Evolutionary conservation across 2,329 filamentous ascomycete genomes (phyloP).

Genomic region (Phoma sp.): DNA sequence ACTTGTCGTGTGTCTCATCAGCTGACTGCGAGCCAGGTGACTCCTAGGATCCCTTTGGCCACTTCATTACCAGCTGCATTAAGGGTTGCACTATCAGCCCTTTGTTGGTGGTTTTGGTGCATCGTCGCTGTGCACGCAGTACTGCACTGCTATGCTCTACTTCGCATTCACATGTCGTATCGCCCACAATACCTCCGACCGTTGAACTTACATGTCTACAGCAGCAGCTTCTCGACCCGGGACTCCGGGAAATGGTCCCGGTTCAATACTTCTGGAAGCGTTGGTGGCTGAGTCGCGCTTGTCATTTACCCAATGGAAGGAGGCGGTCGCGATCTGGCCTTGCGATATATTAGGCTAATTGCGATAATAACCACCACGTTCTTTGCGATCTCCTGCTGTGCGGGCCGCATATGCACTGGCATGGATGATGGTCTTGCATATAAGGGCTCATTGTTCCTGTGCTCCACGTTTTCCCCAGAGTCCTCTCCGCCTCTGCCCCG

Average conservation of each 20-base stretch:
- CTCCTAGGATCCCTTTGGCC: too few species aligned
- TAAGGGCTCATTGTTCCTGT: slow-evolving; percentile 18
- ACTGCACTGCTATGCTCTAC: too few species aligned
- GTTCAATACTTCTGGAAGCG: slow-evolving; percentile 21
- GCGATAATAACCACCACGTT: slow-evolving; percentile 18
- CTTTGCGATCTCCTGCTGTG: slow-evolving; percentile 22
- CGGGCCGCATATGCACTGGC: slow-evolving; percentile 18
- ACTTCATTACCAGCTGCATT: too few species aligned
- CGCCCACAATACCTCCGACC: too few species aligned
- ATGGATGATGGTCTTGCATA: slow-evolving; percentile 17
- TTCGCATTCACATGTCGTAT: too few species aligned
- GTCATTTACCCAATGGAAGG: slow-evolving; percentile 14
- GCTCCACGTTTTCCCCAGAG: slow-evolving; percentile 23
- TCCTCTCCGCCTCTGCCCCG: slow-evolving; percentile 15
- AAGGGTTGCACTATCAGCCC: too few species aligned
- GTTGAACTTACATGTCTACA: background rate
- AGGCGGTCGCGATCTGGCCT: slow-evolving; percentile 14
- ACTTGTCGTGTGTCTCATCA: too few species aligned
- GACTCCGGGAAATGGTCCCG: slow-evolving; percentile 16
- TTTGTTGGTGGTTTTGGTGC: too few species aligned
- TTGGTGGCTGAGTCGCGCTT: slow-evolving; percentile 21
- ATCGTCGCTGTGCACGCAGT: too few species aligned
- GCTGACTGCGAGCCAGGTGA: too few species aligned
- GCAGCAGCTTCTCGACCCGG: slow-evolving; percentile 10
- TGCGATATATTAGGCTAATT: slow-evolving; percentile 24